Percentiles rank a stretch among this genome's conserved stretches.
Evolutionary conservation across 2,329 filamentous ascomycete genomes (phyloP).

Genomic region (Nigrospora oryzae): DNA sequence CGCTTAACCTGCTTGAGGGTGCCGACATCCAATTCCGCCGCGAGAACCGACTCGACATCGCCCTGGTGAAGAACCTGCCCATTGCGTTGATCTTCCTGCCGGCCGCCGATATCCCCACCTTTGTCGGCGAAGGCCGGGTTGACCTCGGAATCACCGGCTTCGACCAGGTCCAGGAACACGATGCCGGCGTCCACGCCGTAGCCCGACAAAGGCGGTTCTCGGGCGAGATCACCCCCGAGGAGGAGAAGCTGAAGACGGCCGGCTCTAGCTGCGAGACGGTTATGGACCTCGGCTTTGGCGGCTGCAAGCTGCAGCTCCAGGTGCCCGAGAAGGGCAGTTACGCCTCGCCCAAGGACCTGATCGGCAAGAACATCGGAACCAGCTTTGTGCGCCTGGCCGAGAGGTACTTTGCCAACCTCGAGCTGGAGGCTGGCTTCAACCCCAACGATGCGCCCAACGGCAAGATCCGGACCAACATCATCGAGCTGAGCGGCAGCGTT

Average conservation of each 20-base stretch:
- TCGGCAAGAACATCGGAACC: constrained; percentile 90
- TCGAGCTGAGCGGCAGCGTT: constrained; percentile 92
- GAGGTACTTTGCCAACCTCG: constrained; percentile 76
- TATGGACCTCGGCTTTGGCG: constrained; percentile 83
- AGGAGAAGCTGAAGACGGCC: constrained; percentile 33
- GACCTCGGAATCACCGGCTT: constrained; percentile 91
- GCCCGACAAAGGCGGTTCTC: constrained; percentile 40
- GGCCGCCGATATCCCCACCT: constrained; percentile 93
- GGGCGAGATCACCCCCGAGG: constrained; percentile 30
- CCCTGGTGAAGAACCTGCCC: constrained; percentile 91
- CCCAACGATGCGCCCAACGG: constrained; percentile 19
- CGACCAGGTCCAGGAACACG: constrained; percentile 89
- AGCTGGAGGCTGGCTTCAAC: constrained; percentile 41
- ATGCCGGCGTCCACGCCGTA: constrained; percentile 48
- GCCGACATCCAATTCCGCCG: constrained; percentile 95
- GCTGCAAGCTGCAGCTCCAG: constrained; percentile 93
- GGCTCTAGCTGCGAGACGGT: constrained; percentile 70
- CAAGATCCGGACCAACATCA: constrained; percentile 79
- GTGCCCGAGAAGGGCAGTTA: constrained; percentile 79
- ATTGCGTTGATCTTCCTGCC: constrained; percentile 96
- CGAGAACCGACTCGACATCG: constrained; percentile 92
- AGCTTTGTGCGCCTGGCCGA: constrained; percentile 84
- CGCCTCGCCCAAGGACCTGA: constrained; percentile 61
- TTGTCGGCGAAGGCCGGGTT: constrained; percentile 89
- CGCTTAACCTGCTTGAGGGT: constrained; percentile 84